Evolutionary conservation across 139 green algal genomes (phyloP), one percentile per base, ranked within the genome.

Genomic region (Deuterostichococcus epilithicus): DNA sequence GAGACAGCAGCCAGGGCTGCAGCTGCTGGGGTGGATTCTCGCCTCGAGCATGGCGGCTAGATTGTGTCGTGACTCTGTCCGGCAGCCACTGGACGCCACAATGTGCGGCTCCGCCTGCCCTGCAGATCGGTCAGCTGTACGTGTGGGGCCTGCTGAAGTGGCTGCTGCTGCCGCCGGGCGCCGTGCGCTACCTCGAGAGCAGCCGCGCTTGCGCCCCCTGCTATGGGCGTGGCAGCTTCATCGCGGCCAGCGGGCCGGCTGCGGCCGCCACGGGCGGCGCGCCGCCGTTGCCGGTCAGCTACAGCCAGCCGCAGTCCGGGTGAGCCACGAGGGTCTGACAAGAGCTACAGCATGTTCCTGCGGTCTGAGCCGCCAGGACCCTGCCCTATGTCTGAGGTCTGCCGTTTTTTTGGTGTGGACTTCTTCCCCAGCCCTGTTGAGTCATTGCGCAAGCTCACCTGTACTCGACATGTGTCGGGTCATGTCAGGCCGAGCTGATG

Each of bases 61-160:
- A 63, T 63, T 20, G 10, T 63, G 52, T 28, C 52, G 20, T n/a
- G 18, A 28, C 10, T 52, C 8, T 52, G 8, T 13, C 8, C 8
- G 8, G 42, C 42, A 23, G 42, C 42, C 8, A 52, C 42, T 52
- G 8, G 42, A 23, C 42, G 42, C 8, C 42, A 52, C n/a, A n/a
- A n/a, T n/a, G n/a, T n/a, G n/a, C n/a, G n/a, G n/a, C 2, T 34
- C 23, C 68, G 34, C 5, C 69, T 26, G 35, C n/a, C 13, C 42
- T 69, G 59, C 81, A 89, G 81, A 67, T 85, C 3, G 85, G 85
- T 2, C 79, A 90, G 58, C 52, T 84, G 45, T 90, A 86, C 42
- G 79, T 83, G 5, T 78, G 66, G 73, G 78, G 75, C 25, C 65
- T 39, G 25, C 79, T 90, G 68, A 70, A 71, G 33, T 80, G 74